Evolutionary conservation across 768 basidiomycete genomes (phyloP).

Genomic region (Antrodiella citrinella): DNA sequence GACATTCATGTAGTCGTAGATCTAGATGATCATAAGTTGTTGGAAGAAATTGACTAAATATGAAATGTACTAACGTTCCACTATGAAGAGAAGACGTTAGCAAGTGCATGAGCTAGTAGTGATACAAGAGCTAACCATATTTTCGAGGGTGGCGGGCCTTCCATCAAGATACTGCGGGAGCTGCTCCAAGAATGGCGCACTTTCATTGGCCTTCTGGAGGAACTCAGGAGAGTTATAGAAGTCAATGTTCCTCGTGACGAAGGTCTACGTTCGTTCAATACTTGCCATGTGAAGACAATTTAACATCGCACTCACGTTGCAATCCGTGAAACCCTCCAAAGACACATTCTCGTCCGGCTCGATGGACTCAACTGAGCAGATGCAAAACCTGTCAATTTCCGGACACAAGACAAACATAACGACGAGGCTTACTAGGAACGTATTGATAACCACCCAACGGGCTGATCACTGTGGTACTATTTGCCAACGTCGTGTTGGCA

Average conservation of each 20-base stretch:
- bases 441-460: conserved; percentile 65
- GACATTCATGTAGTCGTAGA: conserved; percentile 33
- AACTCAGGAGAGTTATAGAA: conserved; percentile 25
- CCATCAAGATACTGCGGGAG: conserved; percentile 20
- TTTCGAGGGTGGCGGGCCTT: conserved; percentile 17
- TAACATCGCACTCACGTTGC: conserved; percentile 12
- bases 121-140: conserved; percentile 16
- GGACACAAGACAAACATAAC: conserved; percentile 1
- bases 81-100: background rate
- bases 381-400: background rate
- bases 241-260: conserved; percentile 15
- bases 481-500: conserved; percentile 52
- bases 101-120: background rate
- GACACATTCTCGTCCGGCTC: conserved; percentile 19
- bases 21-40: conserved; percentile 13
- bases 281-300: background rate
- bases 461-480: conserved; percentile 48
- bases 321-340: conserved; percentile 16
- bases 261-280: conserved; percentile 9
- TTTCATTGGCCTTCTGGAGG: conserved; percentile 13
- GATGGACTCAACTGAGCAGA: conserved; percentile 15
- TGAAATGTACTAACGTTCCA: conserved; percentile 7
- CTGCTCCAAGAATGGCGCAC: conserved; percentile 18
- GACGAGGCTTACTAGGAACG: conserved; percentile 30
- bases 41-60: background rate